These are phyloP conservation scores for Didymella keratinophila DNA, from an alignment of 2,329 filamentous ascomycete species.

Conservation along the genomic window DNA sequence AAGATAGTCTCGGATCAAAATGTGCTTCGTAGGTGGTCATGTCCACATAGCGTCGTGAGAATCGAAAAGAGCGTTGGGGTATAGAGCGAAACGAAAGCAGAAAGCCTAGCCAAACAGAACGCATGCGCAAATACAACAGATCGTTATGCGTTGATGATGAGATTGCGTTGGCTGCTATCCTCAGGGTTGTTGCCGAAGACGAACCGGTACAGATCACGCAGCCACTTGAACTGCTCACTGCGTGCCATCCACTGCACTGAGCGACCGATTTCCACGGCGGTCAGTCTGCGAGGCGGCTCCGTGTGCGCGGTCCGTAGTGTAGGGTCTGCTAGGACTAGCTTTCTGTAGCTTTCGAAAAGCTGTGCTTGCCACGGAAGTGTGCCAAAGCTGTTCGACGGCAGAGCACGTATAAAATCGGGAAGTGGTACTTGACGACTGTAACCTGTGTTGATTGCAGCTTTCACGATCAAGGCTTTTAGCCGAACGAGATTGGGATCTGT, in stretches of 20 bases:
- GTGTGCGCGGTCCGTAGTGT: constrained; percentile 60
- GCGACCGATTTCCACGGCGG: constrained; percentile 78
- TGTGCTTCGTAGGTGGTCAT: constrained; percentile 15
- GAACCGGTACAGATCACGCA: constrained; percentile 81
- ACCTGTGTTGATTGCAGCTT: constrained; percentile 85
- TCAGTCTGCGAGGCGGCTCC: constrained; percentile 68
- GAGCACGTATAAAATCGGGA: constrained; percentile 76
- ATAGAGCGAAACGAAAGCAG: constrained; percentile 18
- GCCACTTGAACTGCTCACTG: constrained; percentile 76
- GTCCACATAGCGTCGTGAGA: constrained; percentile 8
- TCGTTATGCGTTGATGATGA: constrained; percentile 61
- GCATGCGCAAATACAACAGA: constrained; percentile 1
- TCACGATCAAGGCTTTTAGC: constrained; percentile 80
- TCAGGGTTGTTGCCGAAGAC: constrained; percentile 87
- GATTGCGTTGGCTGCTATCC: constrained; percentile 73
- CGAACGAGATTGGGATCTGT: constrained; percentile 81
- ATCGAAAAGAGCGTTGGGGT: constrained; percentile 22
- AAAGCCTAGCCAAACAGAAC: constrained; percentile 14
- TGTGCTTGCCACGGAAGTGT: constrained; percentile 72
- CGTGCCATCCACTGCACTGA: constrained; percentile 79
- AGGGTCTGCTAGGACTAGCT: constrained; percentile 76
- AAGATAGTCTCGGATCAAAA: constrained; percentile 3
- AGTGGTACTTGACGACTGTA: constrained; percentile 72
- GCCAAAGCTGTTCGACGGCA: constrained; percentile 82
- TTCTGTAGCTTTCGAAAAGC: constrained; percentile 81